These are phyloP conservation scores for Hypoxylon sp. DNA, from an alignment of 2,329 filamentous ascomycete species.

Conservation along the genomic window DNA sequence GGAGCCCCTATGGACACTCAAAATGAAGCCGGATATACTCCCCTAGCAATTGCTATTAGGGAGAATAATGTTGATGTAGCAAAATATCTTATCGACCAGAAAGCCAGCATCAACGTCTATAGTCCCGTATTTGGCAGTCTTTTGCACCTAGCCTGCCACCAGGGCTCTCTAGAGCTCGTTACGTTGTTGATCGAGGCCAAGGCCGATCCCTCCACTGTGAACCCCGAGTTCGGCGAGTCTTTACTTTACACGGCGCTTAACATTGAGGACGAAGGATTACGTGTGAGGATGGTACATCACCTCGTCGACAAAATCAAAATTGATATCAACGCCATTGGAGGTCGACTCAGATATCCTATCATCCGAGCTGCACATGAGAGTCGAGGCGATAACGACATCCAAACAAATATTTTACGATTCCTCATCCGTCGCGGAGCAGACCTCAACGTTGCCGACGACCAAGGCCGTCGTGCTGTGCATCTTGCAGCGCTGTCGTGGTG, in stretches of 20 bases:
- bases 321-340: constrained; percentile 6
- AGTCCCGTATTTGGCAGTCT: not conserved
- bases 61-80: not conserved
- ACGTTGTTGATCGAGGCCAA: constrained; percentile 3
- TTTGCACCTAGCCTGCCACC: not conserved
- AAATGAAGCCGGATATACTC: constrained; percentile 3
- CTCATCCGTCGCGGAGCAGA: constrained; percentile 6
- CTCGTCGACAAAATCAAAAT: constrained; percentile 2
- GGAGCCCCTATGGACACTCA: not conserved
- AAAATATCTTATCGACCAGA: constrained; percentile 1
- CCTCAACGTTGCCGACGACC: not conserved
- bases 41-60: not conserved
- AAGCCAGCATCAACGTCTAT: constrained; percentile 2
- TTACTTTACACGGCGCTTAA: not conserved
- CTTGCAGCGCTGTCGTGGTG: not conserved
- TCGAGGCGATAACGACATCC: not conserved
- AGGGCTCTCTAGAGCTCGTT: not conserved
- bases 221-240: not conserved
- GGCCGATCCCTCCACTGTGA: not conserved
- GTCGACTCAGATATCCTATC: not conserved
- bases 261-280: not conserved
- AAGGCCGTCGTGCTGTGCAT: constrained; percentile 6
- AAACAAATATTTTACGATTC: not conserved
- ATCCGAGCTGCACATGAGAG: not conserved
- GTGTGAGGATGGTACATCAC: not conserved